Evolutionary conservation across 257 asterid species (phyloP).

Genomic region (Ilex aquifolium): DNA sequence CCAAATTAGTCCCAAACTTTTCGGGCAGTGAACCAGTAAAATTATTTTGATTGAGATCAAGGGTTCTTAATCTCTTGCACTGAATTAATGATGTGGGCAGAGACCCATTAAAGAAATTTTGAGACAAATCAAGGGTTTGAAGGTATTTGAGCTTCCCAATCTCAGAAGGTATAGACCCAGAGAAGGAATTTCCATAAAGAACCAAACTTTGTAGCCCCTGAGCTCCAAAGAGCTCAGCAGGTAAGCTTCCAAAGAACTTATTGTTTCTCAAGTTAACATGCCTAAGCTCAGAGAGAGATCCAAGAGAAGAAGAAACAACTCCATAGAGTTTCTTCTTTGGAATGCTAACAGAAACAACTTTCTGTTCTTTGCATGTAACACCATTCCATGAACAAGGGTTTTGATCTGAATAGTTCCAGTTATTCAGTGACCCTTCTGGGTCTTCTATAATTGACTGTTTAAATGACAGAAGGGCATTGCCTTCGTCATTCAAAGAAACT

Average conservation of each 20-base stretch:
- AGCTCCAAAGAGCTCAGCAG: constrained; percentile 44
- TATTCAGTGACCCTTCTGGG: constrained; percentile 61
- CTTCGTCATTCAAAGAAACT: constrained; percentile 65
- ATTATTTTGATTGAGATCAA: constrained; percentile 52
- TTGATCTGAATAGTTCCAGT: constrained; percentile 69
- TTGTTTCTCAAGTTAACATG: constrained; percentile 74
- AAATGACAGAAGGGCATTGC: constrained; percentile 58
- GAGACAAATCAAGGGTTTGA: constrained; percentile 59
- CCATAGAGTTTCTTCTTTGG: constrained; percentile 73
- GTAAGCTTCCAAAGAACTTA: constrained; percentile 48
- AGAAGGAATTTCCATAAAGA: constrained; percentile 66
- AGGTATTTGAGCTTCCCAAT: constrained; percentile 61
- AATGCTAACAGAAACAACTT: constrained; percentile 57
- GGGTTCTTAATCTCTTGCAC: constrained; percentile 55
- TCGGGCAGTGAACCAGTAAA: constrained; percentile 57
- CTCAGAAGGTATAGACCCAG: constrained; percentile 65
- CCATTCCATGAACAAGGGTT: constrained; percentile 97
- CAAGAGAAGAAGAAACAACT: constrained; percentile 58
- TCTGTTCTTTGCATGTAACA: constrained; percentile 61
- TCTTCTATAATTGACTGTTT: constrained; percentile 52
- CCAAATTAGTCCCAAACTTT: constrained; percentile 54
- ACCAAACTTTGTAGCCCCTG: constrained; percentile 74
- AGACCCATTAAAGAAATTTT: constrained; percentile 61
- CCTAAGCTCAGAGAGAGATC: constrained; percentile 67
- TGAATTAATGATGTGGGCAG: constrained; percentile 48